Conservation (phyloP, 495 filamentous ascomycete genomes). For the Friedmanniomyces endolithicus region DNA sequence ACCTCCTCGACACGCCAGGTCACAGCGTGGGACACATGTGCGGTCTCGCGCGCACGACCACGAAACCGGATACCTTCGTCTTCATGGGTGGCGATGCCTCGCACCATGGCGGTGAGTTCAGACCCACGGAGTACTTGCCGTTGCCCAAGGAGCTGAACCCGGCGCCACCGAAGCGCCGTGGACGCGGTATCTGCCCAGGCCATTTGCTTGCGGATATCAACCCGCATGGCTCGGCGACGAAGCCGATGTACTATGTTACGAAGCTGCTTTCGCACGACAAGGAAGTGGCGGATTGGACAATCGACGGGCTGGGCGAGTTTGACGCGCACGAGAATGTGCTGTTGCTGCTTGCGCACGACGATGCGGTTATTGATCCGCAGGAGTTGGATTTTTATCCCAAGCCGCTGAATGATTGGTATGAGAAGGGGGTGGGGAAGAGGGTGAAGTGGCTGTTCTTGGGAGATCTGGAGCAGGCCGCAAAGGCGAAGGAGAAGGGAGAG, state of each 20-base stretch:
- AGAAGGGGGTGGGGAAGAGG: conserved; percentile 39
- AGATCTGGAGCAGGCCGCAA: conserved; percentile 35
- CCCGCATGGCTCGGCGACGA: conserved; percentile 9
- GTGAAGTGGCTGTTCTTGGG: conserved; percentile 44
- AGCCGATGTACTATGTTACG: conserved; percentile 32
- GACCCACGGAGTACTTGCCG: conserved; percentile 39
- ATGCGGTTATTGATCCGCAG: conserved; percentile 32
- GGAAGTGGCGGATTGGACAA: conserved; percentile 18
- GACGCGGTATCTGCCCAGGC: conserved; percentile 28
- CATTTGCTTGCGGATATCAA: conserved; percentile 32
- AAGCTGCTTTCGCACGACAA: conserved; percentile 16
- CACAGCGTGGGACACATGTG: conserved; percentile 47
- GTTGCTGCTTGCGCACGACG: conserved; percentile 43
- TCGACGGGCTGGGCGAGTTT: conserved; percentile 23
- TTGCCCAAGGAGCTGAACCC: conserved; percentile 36
- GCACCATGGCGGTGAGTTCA: conserved; percentile 42
- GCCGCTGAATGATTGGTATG: conserved; percentile 38
- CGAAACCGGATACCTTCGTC: conserved; percentile 36
- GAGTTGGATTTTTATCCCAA: conserved; percentile 39
- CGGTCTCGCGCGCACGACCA: conserved; percentile 42
- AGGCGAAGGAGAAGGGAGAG: conserved; percentile 15
- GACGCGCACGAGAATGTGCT: conserved; percentile 42
- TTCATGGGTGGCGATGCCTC: conserved; percentile 46
- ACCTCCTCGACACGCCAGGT: conserved; percentile 45
- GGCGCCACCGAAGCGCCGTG: conserved; percentile 8